phyloP scores from a whole-genome alignment of 129 eudicot species.

The Solidago caesia region DNA sequence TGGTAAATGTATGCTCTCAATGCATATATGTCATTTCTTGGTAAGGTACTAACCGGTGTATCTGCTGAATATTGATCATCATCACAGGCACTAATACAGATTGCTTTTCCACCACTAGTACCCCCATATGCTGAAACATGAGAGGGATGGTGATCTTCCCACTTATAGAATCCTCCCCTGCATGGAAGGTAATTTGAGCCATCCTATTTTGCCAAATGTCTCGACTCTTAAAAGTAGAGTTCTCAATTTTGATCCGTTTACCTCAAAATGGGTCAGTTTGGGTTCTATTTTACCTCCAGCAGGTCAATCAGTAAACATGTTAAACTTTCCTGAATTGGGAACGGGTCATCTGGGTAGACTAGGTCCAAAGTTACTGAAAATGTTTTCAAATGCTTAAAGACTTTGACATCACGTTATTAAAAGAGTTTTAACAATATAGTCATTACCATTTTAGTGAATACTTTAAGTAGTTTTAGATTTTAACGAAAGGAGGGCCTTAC shows the following conservation, averaged over 20 bases:
- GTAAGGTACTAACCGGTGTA: constrained; percentile 45
- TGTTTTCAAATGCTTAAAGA: no score
- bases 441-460: no score
- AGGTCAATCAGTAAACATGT: no score
- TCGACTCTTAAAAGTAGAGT: background rate
- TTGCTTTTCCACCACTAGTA: constrained; percentile 65
- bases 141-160: constrained; percentile 59
- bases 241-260: background rate
- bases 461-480: no score
- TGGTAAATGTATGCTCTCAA: background rate
- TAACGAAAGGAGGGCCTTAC: no score
- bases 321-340: no score
- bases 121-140: constrained; percentile 48
- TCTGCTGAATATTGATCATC: constrained; percentile 62
- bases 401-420: no score
- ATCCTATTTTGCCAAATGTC: background rate
- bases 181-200: background rate
- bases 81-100: constrained; percentile 68
- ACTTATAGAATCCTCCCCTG: constrained; percentile 52
- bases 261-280: no score
- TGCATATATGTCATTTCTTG: background rate
- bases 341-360: no score
- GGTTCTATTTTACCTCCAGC: no score
- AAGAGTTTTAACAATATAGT: no score
- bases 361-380: no score